Evolutionary conservation across 2,329 filamentous ascomycete genomes (phyloP).

Genomic region (Aspergillus hortae): DNA sequence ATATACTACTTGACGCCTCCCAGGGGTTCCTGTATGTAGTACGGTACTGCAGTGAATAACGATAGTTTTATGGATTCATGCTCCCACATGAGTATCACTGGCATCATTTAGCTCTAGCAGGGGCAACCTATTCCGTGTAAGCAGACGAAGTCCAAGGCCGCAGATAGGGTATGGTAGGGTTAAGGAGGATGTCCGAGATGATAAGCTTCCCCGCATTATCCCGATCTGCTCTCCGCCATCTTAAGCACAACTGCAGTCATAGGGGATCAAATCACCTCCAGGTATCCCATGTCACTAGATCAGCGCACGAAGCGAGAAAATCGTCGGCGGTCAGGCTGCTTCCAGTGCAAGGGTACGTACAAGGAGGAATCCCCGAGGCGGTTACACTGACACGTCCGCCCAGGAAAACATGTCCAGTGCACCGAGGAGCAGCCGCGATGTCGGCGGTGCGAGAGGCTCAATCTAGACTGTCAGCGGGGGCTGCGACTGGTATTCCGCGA

Average conservation of each 20-base stretch:
- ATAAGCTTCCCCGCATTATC: too few relatives aligned
- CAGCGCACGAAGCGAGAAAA: constrained; percentile 11
- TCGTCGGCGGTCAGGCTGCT: constrained; percentile 24
- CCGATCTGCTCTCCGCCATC: too few relatives aligned
- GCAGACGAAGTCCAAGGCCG: too few relatives aligned
- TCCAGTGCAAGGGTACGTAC: constrained; percentile 23
- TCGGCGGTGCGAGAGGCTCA: constrained; percentile 23
- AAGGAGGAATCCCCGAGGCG: not conserved
- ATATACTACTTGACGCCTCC: constrained; percentile 19
- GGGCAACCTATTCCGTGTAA: too few relatives aligned
- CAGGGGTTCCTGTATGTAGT: not conserved
- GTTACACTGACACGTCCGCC: not conserved
- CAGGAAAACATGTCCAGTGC: constrained; percentile 28
- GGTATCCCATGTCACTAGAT: not conserved
- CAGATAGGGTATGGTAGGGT: too few relatives aligned
- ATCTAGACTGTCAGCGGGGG: constrained; percentile 20
- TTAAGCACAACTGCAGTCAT: too few relatives aligned
- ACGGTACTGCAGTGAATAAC: too few relatives aligned
- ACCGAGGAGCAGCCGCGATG: constrained; percentile 29
- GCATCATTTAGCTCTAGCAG: too few relatives aligned
- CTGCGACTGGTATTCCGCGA: constrained; percentile 27
- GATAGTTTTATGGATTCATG: too few relatives aligned
- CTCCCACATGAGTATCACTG: too few relatives aligned
- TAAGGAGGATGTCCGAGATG: too few relatives aligned
- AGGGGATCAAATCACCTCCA: too few relatives aligned